Evolutionary conservation across 345 rosid species (phyloP).

Genomic region (Lumnitzera racemosa): DNA sequence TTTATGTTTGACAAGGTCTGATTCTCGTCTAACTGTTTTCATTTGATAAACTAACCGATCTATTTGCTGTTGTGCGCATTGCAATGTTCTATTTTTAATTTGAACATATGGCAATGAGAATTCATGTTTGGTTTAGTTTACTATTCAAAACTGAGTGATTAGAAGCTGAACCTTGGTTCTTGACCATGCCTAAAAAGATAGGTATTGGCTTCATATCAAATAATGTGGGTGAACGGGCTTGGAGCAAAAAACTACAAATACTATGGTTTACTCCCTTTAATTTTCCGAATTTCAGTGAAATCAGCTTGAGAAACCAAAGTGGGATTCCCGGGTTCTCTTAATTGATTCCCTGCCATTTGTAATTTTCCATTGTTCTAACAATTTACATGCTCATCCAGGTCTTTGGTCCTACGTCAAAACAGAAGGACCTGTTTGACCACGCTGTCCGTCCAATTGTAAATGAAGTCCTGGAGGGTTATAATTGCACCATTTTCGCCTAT

Average conservation of each 20-base stretch:
- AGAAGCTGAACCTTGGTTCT: neutral
- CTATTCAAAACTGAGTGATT: neutral
- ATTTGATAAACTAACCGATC: neutral
- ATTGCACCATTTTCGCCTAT: slow-evolving; percentile 98
- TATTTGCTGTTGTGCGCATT: too few species aligned
- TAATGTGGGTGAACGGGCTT: too few species aligned
- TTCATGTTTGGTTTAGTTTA: too few species aligned
- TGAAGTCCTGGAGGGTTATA: slow-evolving; percentile 98
- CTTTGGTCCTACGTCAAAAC: slow-evolving; percentile 88
- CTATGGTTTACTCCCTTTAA: too few species aligned
- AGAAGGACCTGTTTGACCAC: slow-evolving; percentile 73
- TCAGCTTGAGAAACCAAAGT: neutral
- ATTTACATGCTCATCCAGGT: slow-evolving; percentile 34
- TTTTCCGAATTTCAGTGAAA: too few species aligned
- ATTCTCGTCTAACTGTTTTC: neutral
- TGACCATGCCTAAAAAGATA: neutral
- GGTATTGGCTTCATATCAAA: neutral
- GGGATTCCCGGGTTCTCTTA: too few species aligned
- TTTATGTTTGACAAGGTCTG: slow-evolving; percentile 89
- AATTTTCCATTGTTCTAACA: slow-evolving; percentile 6
- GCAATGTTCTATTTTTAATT: too few species aligned
- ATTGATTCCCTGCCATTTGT: neutral
- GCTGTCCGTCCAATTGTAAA: slow-evolving; percentile 86
- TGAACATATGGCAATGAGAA: too few species aligned
- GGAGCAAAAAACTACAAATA: too few species aligned